These are phyloP conservation scores for Kitagawia praeruptora DNA, from an alignment of 129 eudicot genomes.

Conservation along the genomic window DNA sequence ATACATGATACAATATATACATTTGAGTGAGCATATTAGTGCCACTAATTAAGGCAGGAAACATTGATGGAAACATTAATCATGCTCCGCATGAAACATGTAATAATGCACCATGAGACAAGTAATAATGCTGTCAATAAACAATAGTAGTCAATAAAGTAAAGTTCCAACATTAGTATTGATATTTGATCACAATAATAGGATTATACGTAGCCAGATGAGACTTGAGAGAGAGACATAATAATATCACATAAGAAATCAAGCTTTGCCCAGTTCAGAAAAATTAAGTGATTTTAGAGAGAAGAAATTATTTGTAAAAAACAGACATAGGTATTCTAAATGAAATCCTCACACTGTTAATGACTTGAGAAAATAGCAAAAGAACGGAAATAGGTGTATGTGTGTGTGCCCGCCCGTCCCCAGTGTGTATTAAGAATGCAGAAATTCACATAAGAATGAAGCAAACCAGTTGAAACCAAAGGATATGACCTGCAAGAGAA, in stretches of 20 bases:
- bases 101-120: too few species aligned
- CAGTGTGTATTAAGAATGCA: neutral
- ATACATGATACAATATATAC: too few species aligned
- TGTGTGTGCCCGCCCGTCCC: neutral
- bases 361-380: neutral
- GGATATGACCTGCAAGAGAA: slow-evolving; percentile 93
- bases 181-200: neutral
- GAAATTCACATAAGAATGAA: neutral
- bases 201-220: neutral
- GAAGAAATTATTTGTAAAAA: neutral
- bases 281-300: neutral
- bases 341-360: neutral
- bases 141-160: too few species aligned
- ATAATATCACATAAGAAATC: neutral
- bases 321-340: neutral
- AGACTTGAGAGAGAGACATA: neutral
- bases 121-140: too few species aligned
- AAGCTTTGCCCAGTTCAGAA: neutral
- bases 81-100: too few species aligned
- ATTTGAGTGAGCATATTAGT: too few species aligned
- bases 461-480: slow-evolving; percentile 18
- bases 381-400: neutral
- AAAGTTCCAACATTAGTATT: too few species aligned
- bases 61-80: too few species aligned
- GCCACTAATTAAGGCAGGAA: too few species aligned